These are phyloP conservation scores for Pleurotus eryngii DNA, from an alignment of 768 basidiomycete species.

Conservation along the genomic window DNA sequence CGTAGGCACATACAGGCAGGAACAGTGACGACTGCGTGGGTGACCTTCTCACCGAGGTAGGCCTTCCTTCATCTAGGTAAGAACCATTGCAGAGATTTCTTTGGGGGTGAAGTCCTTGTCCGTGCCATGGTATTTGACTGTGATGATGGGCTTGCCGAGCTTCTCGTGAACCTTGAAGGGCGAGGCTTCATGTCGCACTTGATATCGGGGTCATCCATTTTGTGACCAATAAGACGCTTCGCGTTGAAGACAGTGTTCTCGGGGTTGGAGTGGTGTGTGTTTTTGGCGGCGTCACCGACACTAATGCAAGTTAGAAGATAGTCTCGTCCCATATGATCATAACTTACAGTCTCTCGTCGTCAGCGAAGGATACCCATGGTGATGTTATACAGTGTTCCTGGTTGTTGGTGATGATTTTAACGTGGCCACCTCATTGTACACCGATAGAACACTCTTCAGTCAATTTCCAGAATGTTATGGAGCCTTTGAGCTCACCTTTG, in stretches of 20 bases:
- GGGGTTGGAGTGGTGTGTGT: constrained; percentile 90
- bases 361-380: constrained; percentile 80
- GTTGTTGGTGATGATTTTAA: constrained; percentile 89
- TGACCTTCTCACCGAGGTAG: constrained; percentile 95
- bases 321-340: too few relatives aligned
- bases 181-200: constrained; percentile 85
- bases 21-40: constrained; percentile 97
- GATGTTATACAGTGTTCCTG: constrained; percentile 89
- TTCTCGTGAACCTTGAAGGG: constrained; percentile 82
- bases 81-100: constrained; percentile 94
- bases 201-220: constrained; percentile 77
- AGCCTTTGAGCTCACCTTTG: constrained; percentile 52
- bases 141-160: constrained; percentile 75
- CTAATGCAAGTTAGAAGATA: constrained; percentile 18
- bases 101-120: constrained; percentile 85
- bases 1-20: constrained; percentile 69
- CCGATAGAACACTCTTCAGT: constrained; percentile 29
- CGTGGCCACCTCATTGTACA: constrained; percentile 80
- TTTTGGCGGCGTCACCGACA: constrained; percentile 96
- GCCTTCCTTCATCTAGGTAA: constrained; percentile 99
- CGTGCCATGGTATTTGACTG: constrained; percentile 77
- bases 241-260: constrained; percentile 95
- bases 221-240: constrained; percentile 91
- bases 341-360: constrained; percentile 70
- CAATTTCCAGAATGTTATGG: neutral